Conservation (phyloP, 305 asterid genomes). For the Fraxinus latifolia region DNA sequence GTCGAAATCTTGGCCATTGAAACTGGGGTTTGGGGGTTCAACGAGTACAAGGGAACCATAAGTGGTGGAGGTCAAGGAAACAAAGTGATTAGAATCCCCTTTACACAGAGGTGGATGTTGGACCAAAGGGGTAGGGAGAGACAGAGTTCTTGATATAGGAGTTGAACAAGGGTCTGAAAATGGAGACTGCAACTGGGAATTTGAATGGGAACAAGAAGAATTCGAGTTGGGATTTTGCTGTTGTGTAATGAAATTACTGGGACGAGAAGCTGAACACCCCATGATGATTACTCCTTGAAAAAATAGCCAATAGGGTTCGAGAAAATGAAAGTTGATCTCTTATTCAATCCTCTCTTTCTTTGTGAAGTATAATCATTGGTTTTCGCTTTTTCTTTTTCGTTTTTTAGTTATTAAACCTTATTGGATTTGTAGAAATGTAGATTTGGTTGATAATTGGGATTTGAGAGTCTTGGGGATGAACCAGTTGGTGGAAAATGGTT, state of each 20-base stretch:
- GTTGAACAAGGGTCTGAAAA: constrained; percentile 30
- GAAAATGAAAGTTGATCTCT: not conserved
- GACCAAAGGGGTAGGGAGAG: constrained; percentile 41
- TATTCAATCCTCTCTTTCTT: not conserved
- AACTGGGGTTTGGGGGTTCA: constrained; percentile 34
- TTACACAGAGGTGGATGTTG: constrained; percentile 40
- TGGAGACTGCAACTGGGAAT: constrained; percentile 26
- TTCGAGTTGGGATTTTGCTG: constrained; percentile 30
- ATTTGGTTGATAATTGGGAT: not conserved
- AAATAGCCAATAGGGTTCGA: constrained; percentile 4
- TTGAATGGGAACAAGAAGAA: constrained; percentile 23
- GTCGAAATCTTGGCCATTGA: constrained; percentile 12
- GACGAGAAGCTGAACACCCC: constrained; percentile 53
- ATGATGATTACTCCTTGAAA: not conserved
- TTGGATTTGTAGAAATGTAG: not conserved
- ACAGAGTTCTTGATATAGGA: constrained; percentile 40
- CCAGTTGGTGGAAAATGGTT: not conserved
- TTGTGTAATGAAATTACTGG: constrained; percentile 26
- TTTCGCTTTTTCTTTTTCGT: not conserved
- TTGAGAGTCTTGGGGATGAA: not conserved
- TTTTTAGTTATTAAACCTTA: not conserved
- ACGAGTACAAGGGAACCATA: constrained; percentile 42
- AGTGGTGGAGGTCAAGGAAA: constrained; percentile 40
- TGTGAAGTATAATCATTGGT: not conserved
- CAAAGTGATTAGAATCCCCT: constrained; percentile 43